Evolutionary conservation across 2,329 filamentous ascomycete genomes (phyloP), one percentile per base, ranked within the genome.

Genomic region (Colletotrichum kahawae): DNA sequence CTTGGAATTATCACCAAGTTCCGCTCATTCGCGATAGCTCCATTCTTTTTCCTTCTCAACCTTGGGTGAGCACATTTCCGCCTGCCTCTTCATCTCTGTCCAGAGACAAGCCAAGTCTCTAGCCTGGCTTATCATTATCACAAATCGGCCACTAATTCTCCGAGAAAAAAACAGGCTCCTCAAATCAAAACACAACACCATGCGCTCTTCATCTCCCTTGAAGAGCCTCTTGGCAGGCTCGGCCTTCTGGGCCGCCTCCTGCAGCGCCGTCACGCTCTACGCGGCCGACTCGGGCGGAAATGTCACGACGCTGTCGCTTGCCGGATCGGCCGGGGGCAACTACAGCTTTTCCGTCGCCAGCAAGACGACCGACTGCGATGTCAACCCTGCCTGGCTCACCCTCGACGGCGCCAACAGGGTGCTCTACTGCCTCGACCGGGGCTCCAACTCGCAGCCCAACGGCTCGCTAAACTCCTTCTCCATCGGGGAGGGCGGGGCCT

Each of bases 261-360:
- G 65, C 62, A 75, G 67, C 54, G 77, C 77, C 14, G 75, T 77
- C 48, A 77, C 66, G 36, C 74, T 78, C 21, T 78, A 69, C 65
- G 66, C 76, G 13, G 77, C 77, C 16, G 74, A 77, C 36, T 77
- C 76, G 10, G 71, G 77, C 59, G 77, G 77, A 56, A 77, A 76
- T 56, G 67, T 78, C 43, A 78, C 74, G 51, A 77, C 74, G 34
- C 76, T 78, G 14, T 76, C 77, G 21, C 60, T 77, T 16, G 67
- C 62, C 48, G 70, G 56, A 13, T 56, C 74, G 7, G 62, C 63
- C 36, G 68, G 70, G 54, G 51, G 59, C 59, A 76, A 57, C 36
- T 73, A 71, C 64, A 73, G 65, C 48, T 74, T 78, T 60, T 69
- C 71, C 36, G 76, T 78, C 21, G 60, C 71, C 27, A 67, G 71